phyloP scores from a whole-genome alignment of 345 rosid genomes.

The Populus simonii region DNA sequence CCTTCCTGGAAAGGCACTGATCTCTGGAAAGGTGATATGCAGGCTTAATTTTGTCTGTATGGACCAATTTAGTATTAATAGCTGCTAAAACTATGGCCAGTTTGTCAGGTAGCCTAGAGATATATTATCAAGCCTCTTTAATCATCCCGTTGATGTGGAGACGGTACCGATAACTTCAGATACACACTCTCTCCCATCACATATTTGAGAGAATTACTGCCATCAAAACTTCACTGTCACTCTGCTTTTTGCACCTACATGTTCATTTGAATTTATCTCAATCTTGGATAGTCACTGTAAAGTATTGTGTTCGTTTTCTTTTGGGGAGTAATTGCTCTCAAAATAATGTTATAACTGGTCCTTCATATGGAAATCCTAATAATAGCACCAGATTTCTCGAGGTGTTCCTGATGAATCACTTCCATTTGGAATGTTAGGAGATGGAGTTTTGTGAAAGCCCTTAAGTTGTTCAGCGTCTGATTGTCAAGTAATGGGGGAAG shows the following conservation, averaged over 20 bases:
- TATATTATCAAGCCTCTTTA: neutral
- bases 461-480: constrained; percentile 14
- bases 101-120: neutral
- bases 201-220: neutral
- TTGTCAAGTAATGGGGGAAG: constrained; percentile 16
- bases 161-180: neutral
- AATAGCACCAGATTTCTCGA: neutral
- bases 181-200: neutral
- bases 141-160: neutral
- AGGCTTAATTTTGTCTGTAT: neutral
- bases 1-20: neutral
- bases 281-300: neutral
- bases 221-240: neutral
- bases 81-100: neutral
- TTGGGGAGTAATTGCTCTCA: neutral
- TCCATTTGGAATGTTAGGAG: constrained; percentile 33
- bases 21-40: neutral
- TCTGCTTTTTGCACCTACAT: neutral
- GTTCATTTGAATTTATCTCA: neutral
- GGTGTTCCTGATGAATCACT: constrained; percentile 3
- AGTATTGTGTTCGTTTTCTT: neutral
- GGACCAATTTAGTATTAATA: neutral
- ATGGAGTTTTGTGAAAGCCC: constrained; percentile 54
- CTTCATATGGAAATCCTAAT: neutral
- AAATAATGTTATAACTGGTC: neutral